Base-by-base conservation (phyloP, 1,139 yeast genomes). In the Blastobotrys capitulatus region DNA sequence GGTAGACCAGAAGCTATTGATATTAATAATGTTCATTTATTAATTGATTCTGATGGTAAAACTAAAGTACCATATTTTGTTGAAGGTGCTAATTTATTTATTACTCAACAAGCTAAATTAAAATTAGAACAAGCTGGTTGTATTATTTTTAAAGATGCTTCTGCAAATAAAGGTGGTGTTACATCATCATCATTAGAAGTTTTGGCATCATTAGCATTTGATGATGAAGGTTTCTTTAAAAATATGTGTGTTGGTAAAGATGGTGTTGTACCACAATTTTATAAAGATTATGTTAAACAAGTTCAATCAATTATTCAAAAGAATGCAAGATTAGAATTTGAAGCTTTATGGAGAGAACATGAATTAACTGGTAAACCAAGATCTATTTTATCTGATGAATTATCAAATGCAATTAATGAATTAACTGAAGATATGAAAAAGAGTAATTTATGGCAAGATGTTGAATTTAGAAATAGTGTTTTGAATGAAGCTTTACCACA, bases 1-100 rank as follows among this genome's bases (percentile, higher is more conserved):
- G 98, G 98, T 60, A 86, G 98, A 71, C 98, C 98, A 54, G 92
- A 86, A 60, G 95, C 97, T 16, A 84, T 92, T 68, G 95, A 90
- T 68, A 82, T 92, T 56, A 83, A 83, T 67, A 92, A 86, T 62
- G 95, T 90, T 53, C 73, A 76, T 56, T 73, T 73, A 49, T 80
- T 89, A 60, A 80, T 92, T 59, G 88, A 86, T 65, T 80, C 79
- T 61, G 83, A 92, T 38, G 95, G 95, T 52, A 84, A 85, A 68
- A 69, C 87, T 29, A 72, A 80, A 57, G 78, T 92, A 60, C 95
- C 96, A 48, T 89, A 84, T 71, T 80, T 92, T 66, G 97, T 92
- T 51, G 98, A 92, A 73, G 98, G 98, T 64, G 98, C 98, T 52
- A 92, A 92, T 69, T 77, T 92, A 67, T 92, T 92, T 69, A 84